Evolutionary conservation across 441 rosid genomes (phyloP).

Genomic region (Gossypium armourianum): DNA sequence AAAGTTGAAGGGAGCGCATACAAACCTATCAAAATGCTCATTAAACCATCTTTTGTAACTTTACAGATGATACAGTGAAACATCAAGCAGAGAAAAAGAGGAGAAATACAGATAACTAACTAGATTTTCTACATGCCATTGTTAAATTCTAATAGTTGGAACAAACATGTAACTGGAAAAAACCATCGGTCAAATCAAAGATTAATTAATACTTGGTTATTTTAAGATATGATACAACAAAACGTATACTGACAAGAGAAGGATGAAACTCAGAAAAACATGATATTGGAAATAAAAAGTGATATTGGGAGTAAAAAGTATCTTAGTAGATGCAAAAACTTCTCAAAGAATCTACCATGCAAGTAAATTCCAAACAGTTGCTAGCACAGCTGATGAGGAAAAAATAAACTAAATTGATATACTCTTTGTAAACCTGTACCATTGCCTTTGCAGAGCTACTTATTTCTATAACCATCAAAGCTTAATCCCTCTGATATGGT

Average conservation of each 20-base stretch:
- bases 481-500: conserved; percentile 74
- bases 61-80: neutral
- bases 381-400: neutral
- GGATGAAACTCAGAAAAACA: neutral
- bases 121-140: neutral
- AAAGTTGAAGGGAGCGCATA: neutral
- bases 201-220: neutral
- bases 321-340: neutral
- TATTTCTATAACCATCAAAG: conserved; percentile 65
- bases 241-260: neutral
- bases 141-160: neutral
- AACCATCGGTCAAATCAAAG: neutral
- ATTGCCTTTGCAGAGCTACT: conserved; percentile 25
- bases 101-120: neutral
- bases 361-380: neutral
- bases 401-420: neutral
- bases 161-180: neutral
- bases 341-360: neutral
- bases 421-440: conserved; percentile 18
- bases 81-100: neutral
- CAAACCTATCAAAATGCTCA: neutral
- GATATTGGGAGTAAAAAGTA: neutral
- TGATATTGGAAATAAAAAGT: neutral
- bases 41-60: neutral
- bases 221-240: neutral